Base-by-base conservation (phyloP, 2,329 filamentous ascomycete genomes). In the Spiromastix sp. region DNA sequence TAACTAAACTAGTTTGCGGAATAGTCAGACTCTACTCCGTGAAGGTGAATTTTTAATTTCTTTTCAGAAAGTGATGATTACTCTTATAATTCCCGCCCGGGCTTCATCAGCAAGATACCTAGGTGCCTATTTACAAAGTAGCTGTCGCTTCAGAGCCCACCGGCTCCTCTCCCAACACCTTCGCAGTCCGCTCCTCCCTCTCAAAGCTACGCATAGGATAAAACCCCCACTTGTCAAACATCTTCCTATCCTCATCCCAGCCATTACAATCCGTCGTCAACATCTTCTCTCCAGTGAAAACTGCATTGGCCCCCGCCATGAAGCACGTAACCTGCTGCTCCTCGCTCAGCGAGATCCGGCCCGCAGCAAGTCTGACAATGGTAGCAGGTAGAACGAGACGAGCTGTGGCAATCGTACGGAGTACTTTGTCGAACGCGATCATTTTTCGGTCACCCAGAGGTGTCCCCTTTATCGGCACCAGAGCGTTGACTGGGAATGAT, bases 261-360 rank as follows among this genome's bases (percentile, higher is more conserved):
- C 85, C 84, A 47, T 85, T 87, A 55, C 85, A 93, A 38, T 86
- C 83, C 0, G 86, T 94, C 4, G 86, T 94, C 61, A 93, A 59
- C 86, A 94, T 93, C 70, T 89, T 93, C 66, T 94, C 86, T 6
- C 86, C 86, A 0, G 86, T 94, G 55, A 94, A 94, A 21, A 94
- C 81, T n/a, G 86, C 86, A 50, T 94, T 94, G 1, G 86, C 86
- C 10, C 86, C 86, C 0, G 85, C 85, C 73, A 84, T 79, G 64
- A 93, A 94, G 60, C 85, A 93, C 45, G 89, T 57, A 10, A 85
- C 79, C 63, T 94, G 86, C 65, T 93, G 81, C 61, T 91, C 85
- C 63, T 94, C 86, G 3, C 74, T 72, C 73, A 94, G 81, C 9
- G 79, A 83, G 55, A 84, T 86, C 30, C 86, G 70, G 2, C 86